Base-by-base conservation (phyloP, 345 rosid species). In the Hirschfeldia incana region DNA sequence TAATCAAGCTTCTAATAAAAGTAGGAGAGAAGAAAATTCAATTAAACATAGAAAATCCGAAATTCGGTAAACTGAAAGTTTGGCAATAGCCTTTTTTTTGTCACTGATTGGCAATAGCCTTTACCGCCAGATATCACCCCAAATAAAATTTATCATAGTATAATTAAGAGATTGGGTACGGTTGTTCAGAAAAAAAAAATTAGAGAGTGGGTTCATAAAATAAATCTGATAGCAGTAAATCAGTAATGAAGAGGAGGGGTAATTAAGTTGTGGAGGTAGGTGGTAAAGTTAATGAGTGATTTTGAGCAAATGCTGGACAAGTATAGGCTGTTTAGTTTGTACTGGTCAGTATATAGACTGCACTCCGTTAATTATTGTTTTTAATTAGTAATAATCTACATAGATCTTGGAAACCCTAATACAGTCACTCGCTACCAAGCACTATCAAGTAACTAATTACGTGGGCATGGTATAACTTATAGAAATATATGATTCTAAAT, bases 251-350 rank as follows among this genome's bases (percentile, higher is more conserved):
- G 78, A 46, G 62, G 69, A 16, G 66, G 26, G 65, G 12, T 63
- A 36, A 72, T 55, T 42, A 78, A 66, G 77, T 66, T 72, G 73
- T 72, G 82, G 74, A 73, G 78, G 74, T 79, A 36, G 82, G 78
- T 79, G 75, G 78, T 73, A 79, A 79, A 79, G 82, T 79, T 79
- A 69, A 51, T 69, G 66, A 51, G 71, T 61, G 66, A 37, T 67
- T 79, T 62, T 79, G 82, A 67, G 68, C 82, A 79, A 79, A 75
- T 74, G 59, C 71, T 17, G 75, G 82, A 74, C 82, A 74, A 68
- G 75, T 74, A 27, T 71, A 59, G 78, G 74, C 49, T 73, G 2
- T 67, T 33, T n/a, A 6, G 27, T 72, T 72, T 67, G 58, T 60
- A 79, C 39, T 73, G 32, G 78, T 72, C 77, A 78, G 60, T 71